These are phyloP conservation scores for Globisporangium irregulare DNA, from an alignment of 352 stramenopile species.

Conservation along the genomic window DNA sequence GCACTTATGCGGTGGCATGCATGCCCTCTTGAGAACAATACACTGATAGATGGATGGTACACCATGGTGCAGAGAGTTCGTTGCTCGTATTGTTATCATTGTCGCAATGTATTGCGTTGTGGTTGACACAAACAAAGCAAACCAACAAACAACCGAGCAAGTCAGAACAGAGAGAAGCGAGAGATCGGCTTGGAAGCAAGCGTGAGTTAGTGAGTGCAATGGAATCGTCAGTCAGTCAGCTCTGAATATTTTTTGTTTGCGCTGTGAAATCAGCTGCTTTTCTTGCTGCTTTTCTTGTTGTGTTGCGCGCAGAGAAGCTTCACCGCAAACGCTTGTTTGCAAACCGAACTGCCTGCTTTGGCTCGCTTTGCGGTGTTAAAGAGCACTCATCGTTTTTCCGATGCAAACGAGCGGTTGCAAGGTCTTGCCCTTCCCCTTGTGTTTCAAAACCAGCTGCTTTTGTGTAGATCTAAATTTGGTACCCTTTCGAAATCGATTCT, in stretches of 20 bases:
- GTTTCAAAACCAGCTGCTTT: constrained; percentile 1
- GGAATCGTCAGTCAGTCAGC: not conserved
- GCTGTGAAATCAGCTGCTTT: not conserved
- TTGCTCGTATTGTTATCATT: not conserved
- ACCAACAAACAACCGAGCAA: not conserved
- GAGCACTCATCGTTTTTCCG: too few relatives aligned
- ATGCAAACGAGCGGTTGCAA: not conserved
- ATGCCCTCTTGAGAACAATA: not conserved
- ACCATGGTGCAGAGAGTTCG: not conserved
- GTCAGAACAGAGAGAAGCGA: not conserved
- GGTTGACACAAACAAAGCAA: not conserved
- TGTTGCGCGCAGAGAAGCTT: not conserved
- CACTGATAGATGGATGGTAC: not conserved
- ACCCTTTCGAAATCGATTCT: not conserved
- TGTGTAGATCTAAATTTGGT: not conserved
- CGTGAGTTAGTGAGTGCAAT: too few relatives aligned
- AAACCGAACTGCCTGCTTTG: not conserved
- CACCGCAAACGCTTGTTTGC: not conserved
- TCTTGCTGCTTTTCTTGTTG: not conserved
- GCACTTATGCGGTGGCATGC: too few relatives aligned
- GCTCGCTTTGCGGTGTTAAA: not conserved
- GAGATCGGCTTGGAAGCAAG: not conserved
- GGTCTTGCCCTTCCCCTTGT: not conserved
- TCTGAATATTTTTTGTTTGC: constrained; percentile 1
- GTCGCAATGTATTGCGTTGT: not conserved